A percentile compares a stretch with the other conserved stretches of the same genome.
phyloP scores from a whole-genome alignment of 768 basidiomycete species.

The Terana coerulea region DNA sequence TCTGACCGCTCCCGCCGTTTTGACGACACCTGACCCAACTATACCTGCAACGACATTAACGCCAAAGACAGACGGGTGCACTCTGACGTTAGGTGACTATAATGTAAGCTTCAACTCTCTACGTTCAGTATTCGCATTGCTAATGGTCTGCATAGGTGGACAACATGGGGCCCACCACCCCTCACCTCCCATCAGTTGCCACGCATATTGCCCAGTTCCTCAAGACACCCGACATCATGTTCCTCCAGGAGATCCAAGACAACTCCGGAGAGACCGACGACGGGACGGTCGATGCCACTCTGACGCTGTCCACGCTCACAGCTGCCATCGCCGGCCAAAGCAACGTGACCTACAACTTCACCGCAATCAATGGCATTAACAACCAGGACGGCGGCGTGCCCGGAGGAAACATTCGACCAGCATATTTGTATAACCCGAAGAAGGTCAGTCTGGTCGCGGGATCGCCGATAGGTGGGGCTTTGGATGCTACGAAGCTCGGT shows the following conservation, averaged over 20 bases:
- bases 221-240: constrained; percentile 53
- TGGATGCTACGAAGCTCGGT: constrained; percentile 43
- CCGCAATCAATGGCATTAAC: constrained; percentile 47
- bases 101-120: constrained; percentile 48
- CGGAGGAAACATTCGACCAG: constrained; percentile 63
- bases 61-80: constrained; percentile 32
- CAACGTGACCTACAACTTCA: constrained; percentile 40
- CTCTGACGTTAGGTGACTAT: constrained; percentile 54
- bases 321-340: constrained; percentile 37
- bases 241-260: constrained; percentile 66
- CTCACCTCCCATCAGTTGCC: constrained; percentile 33
- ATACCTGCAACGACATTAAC: constrained; percentile 40
- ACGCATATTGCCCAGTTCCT: constrained; percentile 50
- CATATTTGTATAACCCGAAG: constrained; percentile 48
- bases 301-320: constrained; percentile 47
- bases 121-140: not conserved
- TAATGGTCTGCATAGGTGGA: constrained; percentile 16
- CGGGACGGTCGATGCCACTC: constrained; percentile 47
- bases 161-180: constrained; percentile 20
- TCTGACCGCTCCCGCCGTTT: constrained; percentile 47
- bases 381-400: constrained; percentile 54
- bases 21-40: constrained; percentile 34
- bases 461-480: constrained; percentile 44
- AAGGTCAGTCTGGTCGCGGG: constrained; percentile 44
- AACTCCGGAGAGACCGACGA: constrained; percentile 48